Evolutionary conservation across 176 grass and related monocot genomes (phyloP), one percentile per base, ranked within the genome.

Genomic region (Pharus latifolius): DNA sequence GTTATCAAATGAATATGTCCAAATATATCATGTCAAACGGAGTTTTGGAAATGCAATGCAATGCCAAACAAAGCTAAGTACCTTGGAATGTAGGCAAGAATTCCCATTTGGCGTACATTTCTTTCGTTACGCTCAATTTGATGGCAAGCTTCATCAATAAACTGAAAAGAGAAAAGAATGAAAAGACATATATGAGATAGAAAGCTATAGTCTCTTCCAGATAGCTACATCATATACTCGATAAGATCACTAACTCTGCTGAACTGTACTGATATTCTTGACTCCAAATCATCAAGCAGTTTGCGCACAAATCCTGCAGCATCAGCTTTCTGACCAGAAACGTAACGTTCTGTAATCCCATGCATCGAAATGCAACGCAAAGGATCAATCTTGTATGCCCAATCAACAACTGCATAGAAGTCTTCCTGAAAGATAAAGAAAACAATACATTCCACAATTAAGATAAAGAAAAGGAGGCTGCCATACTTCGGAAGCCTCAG

Each of bases 291-390:
- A 82, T 99, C 79, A 50, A 99, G 90, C 31, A 99, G 56, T 72
- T 94, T 90, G 15, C 87, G 86, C 41, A 99, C 95, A 69, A 99
- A 99, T 74, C 95, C 84, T 53, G 95, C 89, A 63, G 95, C 89
- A 84, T 99, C 95, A 64, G 90, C 87, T 99, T 99, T 99, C 80
- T 99, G 95, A 58, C 90, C 90, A 74, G 95, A 99, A 70, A 99
- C 87, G 76, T 99, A 99, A 40, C 87, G 90, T 60, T 99, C 95
- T 60, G 95, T 99, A 57, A 94, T 82, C 15, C 95, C 95, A 83
- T 99, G 85, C 95, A 99, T 99, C 30, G 95, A 99, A 77, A 99
- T 99, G 68, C 95, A 99, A 31, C 87, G 81, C 57, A 99, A 74
- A 60, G 95, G 95, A 71, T 99, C 95, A 56, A 91, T 87, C 78